Evolutionary conservation across 768 basidiomycete species (phyloP).

Genomic region (Rhodocollybia butyracea): DNA sequence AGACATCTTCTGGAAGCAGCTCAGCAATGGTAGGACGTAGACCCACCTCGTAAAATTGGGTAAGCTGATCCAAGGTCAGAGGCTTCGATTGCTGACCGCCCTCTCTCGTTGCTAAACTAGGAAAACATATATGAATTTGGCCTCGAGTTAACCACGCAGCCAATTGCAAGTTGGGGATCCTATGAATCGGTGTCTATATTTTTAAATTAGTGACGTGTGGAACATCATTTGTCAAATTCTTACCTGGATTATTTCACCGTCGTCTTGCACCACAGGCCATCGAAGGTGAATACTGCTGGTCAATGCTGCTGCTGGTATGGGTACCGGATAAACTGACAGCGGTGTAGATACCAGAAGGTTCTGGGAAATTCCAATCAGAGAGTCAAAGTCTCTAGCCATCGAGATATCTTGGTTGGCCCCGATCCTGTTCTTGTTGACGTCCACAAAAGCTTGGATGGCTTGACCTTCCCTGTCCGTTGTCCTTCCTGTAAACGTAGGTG

Average conservation of each 20-base stretch:
- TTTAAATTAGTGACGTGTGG: background rate
- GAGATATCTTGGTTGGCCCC: background rate
- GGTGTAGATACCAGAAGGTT: slow-evolving; percentile 8
- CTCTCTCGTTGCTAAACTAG: slow-evolving; percentile 14
- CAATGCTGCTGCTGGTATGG: background rate
- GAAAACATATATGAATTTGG: slow-evolving; percentile 23
- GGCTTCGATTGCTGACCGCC: background rate
- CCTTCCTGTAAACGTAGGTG: background rate
- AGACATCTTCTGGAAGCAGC: background rate
- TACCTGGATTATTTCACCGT: background rate
- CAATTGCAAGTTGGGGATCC: slow-evolving; percentile 26
- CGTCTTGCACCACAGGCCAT: background rate
- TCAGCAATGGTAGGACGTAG: slow-evolving; percentile 20
- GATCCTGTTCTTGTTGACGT: background rate
- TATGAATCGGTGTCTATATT: slow-evolving; percentile 15
- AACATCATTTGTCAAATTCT: background rate
- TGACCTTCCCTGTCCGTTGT: background rate
- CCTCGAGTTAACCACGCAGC: slow-evolving; percentile 17
- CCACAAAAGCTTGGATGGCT: background rate
- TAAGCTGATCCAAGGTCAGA: slow-evolving; percentile 9
- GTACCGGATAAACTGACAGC: background rate
- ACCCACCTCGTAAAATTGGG: slow-evolving; percentile 20
- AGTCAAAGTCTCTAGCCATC: slow-evolving; percentile 18
- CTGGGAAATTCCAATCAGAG: slow-evolving; percentile 12
- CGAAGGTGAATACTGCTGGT: background rate